Conservation (phyloP, 768 basidiomycete species). For the Hypsizygus marmoreus region DNA sequence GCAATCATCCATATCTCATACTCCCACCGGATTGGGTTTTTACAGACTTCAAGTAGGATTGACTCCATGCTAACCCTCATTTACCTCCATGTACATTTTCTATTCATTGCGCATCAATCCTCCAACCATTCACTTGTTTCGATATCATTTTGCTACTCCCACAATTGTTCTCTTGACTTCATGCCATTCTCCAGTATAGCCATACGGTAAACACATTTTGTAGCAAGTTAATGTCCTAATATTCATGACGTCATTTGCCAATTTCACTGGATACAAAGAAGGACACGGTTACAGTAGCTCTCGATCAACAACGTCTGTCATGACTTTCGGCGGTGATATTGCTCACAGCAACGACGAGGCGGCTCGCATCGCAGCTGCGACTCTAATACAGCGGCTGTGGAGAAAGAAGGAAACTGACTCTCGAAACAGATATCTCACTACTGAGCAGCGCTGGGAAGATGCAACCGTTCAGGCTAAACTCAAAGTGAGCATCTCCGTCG, state of each 20-base stretch:
- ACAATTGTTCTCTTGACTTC: slow-evolving; percentile 20
- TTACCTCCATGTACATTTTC: slow-evolving; percentile 26
- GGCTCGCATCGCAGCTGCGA: slow-evolving; percentile 32
- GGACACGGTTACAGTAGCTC: slow-evolving; percentile 12
- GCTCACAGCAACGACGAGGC: slow-evolving; percentile 18
- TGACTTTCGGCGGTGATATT: not conserved
- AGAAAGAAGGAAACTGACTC: too few relatives aligned
- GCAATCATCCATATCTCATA: slow-evolving; percentile 75
- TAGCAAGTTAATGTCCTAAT: slow-evolving; percentile 42
- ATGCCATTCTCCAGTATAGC: slow-evolving; percentile 31
- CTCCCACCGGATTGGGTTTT: slow-evolving; percentile 78
- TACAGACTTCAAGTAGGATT: slow-evolving; percentile 54
- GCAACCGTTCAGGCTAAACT: slow-evolving; percentile 37
- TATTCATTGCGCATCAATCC: slow-evolving; percentile 17
- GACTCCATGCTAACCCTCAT: slow-evolving; percentile 27
- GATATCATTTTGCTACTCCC: slow-evolving; percentile 17
- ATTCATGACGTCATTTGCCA: slow-evolving; percentile 28
- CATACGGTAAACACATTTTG: slow-evolving; percentile 39
- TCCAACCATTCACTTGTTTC: slow-evolving; percentile 16
- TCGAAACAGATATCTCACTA: slow-evolving; percentile 31
- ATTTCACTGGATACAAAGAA: not conserved
- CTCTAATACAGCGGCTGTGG: slow-evolving; percentile 42
- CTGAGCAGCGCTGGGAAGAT: slow-evolving; percentile 39
- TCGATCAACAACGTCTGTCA: not conserved
- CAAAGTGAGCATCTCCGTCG: slow-evolving; percentile 27